Base-by-base conservation (phyloP, 768 basidiomycete genomes). In the Trametes cubensis region DNA sequence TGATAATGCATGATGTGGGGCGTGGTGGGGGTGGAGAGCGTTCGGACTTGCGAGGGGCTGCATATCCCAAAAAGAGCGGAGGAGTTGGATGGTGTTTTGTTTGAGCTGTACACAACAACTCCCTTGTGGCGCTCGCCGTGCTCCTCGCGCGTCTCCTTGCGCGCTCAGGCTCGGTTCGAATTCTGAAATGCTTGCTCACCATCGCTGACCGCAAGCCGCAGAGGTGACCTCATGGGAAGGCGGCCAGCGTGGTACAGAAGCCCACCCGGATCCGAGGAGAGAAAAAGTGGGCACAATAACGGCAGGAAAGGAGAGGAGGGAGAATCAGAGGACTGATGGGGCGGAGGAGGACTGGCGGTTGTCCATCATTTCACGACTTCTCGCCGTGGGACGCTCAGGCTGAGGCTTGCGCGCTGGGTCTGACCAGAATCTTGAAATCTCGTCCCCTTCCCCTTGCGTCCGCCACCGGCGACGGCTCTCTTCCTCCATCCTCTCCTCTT, bases 331-430 rank as follows among this genome's bases (percentile, higher is more conserved):
- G 17, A 44, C 42, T 44, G 30, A 15, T 28, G 45, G 14, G 30
- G 8, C 42, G 41, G 40, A 34, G 40, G 49, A 48, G 50, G 26
- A 40, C 23, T 44, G 49, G 45, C 51, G 58, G 51, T 59, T 48
- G 42, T 58, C 58, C 58, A 59, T 59, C 58, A 59, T 59, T 42
- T 51, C 49, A 30, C 25, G 41, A 34, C 21, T 59, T 59, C 49
- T 42, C 41, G 13, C 49, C 58, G 58, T 59, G 58, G 49, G 58
- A 59, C 58, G 39, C 49, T 44, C 58, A n/a, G n/a, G n/a, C n/a
- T n/a, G n/a, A n/a, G n/a, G 39, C 49, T 26, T 44, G 8, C 20
- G 14, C 56, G 15, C 30, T 34, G 28, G 7, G 28, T 28, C 28
- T n/a, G n/a, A n/a, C n/a, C n/a, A n/a, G n/a, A n/a, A n/a, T n/a